Base-by-base conservation (phyloP, 208 protist species). In the Porcisia hertigi region DNA sequence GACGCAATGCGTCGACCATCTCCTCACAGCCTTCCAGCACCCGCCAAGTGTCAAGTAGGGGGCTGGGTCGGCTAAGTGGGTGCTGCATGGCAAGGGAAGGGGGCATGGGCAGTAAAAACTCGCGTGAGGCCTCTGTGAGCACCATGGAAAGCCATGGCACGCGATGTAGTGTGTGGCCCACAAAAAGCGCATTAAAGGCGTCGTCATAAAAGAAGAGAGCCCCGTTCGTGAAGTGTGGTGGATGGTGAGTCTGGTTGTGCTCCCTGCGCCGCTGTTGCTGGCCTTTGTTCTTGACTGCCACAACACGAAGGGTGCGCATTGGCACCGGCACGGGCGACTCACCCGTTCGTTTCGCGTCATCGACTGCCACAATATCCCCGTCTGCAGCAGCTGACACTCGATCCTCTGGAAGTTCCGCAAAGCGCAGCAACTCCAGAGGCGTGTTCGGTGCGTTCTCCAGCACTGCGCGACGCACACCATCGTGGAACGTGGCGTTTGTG, bases 111-210 rank as follows among this genome's bases (percentile, higher is more conserved):
- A 90, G 64, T 54, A 89, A 47, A 5, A 71, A 39, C 30, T 69
- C 81, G 14, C 77, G 70, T 59, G 82, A 43, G 1, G 84, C 81
- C 77, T 89, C 88, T 18, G 69, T 62, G 20, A 90, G 69, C 3
- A 94, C 76, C 49, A 83, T 77, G 20, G 89, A 74, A 43, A 92
- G 75, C 93, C 91, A 97, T 43, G 90, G 84, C 65, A 90, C 57
- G 34, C 87, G 88, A 25, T 76, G 77, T 67, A 88, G 55, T 23
- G 87, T 79, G 55, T 72, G 69, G 1, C 89, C 88, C 20, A 86
- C 80, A 71, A 88, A 80, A 71, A 95, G n/a, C 36, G 81, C 79
- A 45, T 79, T 55, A 30, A 95, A 93, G 41, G 74, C 85, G 34
- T 80, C 60, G 63, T 97, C 91, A 63, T 91, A 89, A 49, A 86